Conservation (phyloP, 768 basidiomycete genomes). For the Holtermanniella nyarrowii region DNA sequence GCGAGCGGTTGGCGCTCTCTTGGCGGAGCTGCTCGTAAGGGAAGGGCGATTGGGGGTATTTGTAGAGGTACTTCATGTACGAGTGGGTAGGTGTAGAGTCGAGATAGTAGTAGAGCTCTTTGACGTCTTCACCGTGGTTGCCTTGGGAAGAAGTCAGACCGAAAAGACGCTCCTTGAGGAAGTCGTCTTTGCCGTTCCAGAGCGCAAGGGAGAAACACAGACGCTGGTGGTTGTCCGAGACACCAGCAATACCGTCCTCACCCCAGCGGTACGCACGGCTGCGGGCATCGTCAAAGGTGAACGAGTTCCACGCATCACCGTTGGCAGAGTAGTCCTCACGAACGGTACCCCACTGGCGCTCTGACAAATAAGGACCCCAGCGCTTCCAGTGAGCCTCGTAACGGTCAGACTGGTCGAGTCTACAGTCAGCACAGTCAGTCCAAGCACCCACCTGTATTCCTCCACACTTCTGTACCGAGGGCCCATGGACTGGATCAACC, state of each 20-base stretch:
- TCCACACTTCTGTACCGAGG: constrained; percentile 69
- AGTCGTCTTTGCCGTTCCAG: constrained; percentile 90
- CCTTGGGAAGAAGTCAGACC: constrained; percentile 95
- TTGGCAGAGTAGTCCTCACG: constrained; percentile 96
- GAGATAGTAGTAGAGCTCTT: constrained; percentile 96
- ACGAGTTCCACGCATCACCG: constrained; percentile 60
- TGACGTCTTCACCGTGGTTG: constrained; percentile 98
- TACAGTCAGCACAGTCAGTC: neutral
- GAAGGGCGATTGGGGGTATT: constrained; percentile 84
- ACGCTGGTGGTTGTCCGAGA: constrained; percentile 93
- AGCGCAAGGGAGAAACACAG: constrained; percentile 81
- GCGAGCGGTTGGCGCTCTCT: constrained; percentile 69
- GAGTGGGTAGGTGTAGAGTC: constrained; percentile 98
- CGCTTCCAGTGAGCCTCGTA: constrained; percentile 90
- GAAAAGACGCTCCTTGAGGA: constrained; percentile 92
- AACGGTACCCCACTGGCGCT: constrained; percentile 98
- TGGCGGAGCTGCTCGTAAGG: constrained; percentile 88
- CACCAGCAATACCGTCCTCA: constrained; percentile 93
- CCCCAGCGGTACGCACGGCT: constrained; percentile 92
- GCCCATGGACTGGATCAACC: constrained; percentile 57
- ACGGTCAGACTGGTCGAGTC: constrained; percentile 65
- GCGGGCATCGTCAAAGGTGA: constrained; percentile 37
- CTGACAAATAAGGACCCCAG: constrained; percentile 96
- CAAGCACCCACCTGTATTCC: constrained; percentile 49
- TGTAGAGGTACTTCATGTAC: constrained; percentile 99